A percentile compares a stretch with the other conserved stretches of the same genome.
Conservation (phyloP, 2,329 filamentous ascomycete genomes). For the Fusarium siculi region DNA sequence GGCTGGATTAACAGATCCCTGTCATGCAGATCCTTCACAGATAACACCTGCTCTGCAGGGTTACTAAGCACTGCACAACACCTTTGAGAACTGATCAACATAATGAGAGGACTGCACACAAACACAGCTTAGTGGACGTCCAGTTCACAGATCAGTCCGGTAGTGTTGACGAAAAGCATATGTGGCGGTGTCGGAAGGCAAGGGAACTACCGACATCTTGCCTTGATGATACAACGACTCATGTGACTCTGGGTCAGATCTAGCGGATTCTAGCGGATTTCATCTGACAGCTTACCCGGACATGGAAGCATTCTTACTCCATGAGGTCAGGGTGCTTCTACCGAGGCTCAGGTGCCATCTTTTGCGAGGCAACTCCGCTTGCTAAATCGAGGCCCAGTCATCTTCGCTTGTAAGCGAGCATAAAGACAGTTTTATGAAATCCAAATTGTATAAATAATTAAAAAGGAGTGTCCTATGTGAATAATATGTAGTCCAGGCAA, state of each 20-base stretch:
- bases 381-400: background rate
- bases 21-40: background rate
- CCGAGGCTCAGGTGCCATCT: background rate
- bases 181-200: background rate
- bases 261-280: too few species aligned
- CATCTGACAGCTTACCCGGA: background rate
- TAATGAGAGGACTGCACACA: rapidly evolving
- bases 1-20: background rate
- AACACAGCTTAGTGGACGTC: rapidly evolving
- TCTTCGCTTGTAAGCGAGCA: background rate
- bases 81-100: background rate
- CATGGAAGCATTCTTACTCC: background rate
- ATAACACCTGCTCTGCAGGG: rapidly evolving
- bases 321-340: background rate
- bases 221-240: rapidly evolving
- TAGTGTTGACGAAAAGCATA: background rate
- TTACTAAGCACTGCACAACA: background rate
- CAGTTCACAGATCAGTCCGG: rapidly evolving
- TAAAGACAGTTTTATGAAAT: background rate
- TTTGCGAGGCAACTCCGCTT: background rate
- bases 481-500: background rate
- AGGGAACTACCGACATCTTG: too few species aligned
- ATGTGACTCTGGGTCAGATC: too few species aligned
- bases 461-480: conserved; percentile 11
- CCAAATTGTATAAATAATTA: background rate